Percentiles rank a stretch among this genome's conserved stretches.
Evolutionary conservation across 1,284 basidiomycete genomes (phyloP).

Genomic region (Neonothopanus nambi): DNA sequence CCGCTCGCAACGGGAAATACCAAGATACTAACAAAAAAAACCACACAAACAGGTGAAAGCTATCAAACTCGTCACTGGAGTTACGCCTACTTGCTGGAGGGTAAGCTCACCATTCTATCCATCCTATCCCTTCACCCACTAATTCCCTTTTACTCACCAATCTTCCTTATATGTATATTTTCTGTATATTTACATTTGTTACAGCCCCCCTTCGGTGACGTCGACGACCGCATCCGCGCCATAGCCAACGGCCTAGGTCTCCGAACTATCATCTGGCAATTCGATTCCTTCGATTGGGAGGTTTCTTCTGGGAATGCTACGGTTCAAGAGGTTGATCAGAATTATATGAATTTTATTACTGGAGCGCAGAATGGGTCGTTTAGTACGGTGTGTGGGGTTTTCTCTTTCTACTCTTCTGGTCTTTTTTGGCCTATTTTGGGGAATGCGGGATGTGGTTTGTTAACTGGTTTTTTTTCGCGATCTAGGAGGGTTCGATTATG

Average conservation of each 20-base stretch:
- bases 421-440: not conserved
- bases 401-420: not conserved
- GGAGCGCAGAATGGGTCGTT: slow-evolving; percentile 42
- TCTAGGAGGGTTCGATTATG: slow-evolving; percentile 47
- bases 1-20: not conserved
- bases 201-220: slow-evolving; percentile 62
- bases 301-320: slow-evolving; percentile 48
- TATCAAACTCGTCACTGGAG: slow-evolving; percentile 55
- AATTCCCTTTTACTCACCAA: too few relatives aligned
- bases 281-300: slow-evolving; percentile 74
- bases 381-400: slow-evolving; percentile 27
- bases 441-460: too few relatives aligned
- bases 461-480: too few relatives aligned
- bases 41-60: slow-evolving; percentile 41
- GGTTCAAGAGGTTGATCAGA: slow-evolving; percentile 36
- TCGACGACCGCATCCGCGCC: slow-evolving; percentile 71
- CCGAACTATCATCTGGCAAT: slow-evolving; percentile 64
- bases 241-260: slow-evolving; percentile 63
- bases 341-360: slow-evolving; percentile 42
- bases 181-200: not conserved
- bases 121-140: not conserved
- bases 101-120: slow-evolving; percentile 27
- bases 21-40: not conserved
- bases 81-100: slow-evolving; percentile 72
- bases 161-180: not conserved